These are phyloP conservation scores for Pezicula neosporulosa DNA, from an alignment of 2,329 filamentous ascomycete species.

Conservation along the genomic window DNA sequence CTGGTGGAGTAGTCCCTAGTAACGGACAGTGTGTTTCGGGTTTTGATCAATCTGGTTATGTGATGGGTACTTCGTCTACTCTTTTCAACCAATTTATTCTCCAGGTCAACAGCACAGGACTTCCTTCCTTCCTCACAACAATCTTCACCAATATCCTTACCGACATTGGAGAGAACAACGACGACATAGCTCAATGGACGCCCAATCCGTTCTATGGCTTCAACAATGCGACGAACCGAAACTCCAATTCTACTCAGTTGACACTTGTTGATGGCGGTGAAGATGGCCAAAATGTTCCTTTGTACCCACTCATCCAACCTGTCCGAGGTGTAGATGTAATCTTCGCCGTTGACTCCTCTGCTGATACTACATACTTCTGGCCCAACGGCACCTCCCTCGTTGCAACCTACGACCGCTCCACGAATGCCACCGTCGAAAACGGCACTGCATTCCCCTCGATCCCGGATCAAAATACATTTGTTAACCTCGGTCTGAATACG, in stretches of 20 bases:
- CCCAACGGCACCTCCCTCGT: slow-evolving; percentile 75
- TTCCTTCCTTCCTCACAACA: slow-evolving; percentile 43
- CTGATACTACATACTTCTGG: slow-evolving; percentile 67
- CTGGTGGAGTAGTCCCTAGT: slow-evolving; percentile 52
- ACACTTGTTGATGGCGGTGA: slow-evolving; percentile 77
- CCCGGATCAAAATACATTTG: slow-evolving; percentile 72
- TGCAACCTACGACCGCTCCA: slow-evolving; percentile 68
- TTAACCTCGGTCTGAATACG: slow-evolving; percentile 72
- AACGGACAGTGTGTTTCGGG: slow-evolving; percentile 66
- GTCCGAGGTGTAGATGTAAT: slow-evolving; percentile 72
- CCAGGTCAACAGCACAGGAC: slow-evolving; percentile 49
- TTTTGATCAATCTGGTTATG: slow-evolving; percentile 77
- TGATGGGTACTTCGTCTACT: slow-evolving; percentile 83
- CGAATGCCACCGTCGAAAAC: slow-evolving; percentile 55
- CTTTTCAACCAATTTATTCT: slow-evolving; percentile 80
- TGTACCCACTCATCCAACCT: slow-evolving; percentile 74
- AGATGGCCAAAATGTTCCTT: slow-evolving; percentile 74
- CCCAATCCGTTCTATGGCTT: slow-evolving; percentile 75
- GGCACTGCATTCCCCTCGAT: slow-evolving; percentile 69
- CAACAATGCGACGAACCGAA: slow-evolving; percentile 55
- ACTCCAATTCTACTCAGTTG: slow-evolving; percentile 49
- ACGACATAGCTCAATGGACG: slow-evolving; percentile 71
- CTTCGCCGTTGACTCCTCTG: slow-evolving; percentile 76
- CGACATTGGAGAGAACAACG: slow-evolving; percentile 51
- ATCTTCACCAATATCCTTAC: slow-evolving; percentile 52